Conservation (phyloP, 2,329 filamentous ascomycete genomes). For the Xylaria sp. region DNA sequence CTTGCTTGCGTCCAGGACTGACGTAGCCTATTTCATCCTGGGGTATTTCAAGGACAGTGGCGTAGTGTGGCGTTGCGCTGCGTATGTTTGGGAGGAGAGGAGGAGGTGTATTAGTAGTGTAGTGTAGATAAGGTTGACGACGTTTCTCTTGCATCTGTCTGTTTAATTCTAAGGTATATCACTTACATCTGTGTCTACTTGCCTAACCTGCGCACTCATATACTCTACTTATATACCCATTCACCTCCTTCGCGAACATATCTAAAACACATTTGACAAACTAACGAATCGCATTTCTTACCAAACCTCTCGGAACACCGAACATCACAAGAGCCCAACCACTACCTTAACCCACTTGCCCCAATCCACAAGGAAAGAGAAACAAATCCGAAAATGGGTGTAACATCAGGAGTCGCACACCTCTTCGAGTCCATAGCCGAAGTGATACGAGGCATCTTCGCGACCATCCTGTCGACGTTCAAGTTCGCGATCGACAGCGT, state of each 20-base stretch:
- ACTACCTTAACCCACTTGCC: background rate
- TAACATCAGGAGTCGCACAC: slow-evolving; percentile 48
- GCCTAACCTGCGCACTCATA: too few species aligned
- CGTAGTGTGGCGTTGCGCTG: background rate
- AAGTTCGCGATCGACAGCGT: slow-evolving; percentile 41
- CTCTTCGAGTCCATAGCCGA: slow-evolving; percentile 45
- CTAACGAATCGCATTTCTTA: too few species aligned
- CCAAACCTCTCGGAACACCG: too few species aligned
- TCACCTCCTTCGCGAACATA: background rate
- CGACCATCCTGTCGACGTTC: slow-evolving; percentile 44
- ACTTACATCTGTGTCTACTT: too few species aligned
- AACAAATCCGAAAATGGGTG: slow-evolving; percentile 41
- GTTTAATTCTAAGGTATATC: too few species aligned
- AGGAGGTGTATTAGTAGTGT: too few species aligned
- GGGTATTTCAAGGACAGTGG: background rate
- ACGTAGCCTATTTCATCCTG: slow-evolving; percentile 21
- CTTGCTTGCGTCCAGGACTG: slow-evolving; percentile 15
- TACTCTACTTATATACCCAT: too few species aligned
- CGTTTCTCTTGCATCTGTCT: too few species aligned
- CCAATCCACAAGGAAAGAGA: background rate
- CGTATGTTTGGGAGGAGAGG: too few species aligned
- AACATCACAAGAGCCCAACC: background rate
- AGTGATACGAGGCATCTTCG: slow-evolving; percentile 43
- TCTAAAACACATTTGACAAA: too few species aligned
- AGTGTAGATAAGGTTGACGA: too few species aligned